Evolutionary conservation across 2,329 filamentous ascomycete species (phyloP).

Genomic region (Anthostomella pinea): DNA sequence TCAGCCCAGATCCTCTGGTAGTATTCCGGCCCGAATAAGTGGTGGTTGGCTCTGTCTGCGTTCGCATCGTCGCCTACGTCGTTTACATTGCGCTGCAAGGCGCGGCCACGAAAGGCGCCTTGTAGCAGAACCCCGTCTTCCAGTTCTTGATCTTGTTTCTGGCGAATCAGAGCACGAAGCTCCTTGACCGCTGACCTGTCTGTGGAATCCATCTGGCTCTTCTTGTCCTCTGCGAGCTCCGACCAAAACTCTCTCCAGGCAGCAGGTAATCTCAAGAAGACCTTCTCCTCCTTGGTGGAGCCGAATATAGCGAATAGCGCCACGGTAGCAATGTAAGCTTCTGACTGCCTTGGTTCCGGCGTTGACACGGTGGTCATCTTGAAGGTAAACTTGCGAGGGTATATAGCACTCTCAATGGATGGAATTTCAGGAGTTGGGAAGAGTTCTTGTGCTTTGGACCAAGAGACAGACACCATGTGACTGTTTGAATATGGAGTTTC

Average conservation of each 20-base stretch:
- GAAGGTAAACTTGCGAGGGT: slow-evolving; percentile 57
- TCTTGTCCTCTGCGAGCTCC: slow-evolving; percentile 71
- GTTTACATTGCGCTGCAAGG: slow-evolving; percentile 41
- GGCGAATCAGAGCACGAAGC: slow-evolving; percentile 67
- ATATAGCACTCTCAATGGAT: slow-evolving; percentile 44
- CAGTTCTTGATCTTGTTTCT: slow-evolving; percentile 65
- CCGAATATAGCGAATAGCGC: slow-evolving; percentile 81
- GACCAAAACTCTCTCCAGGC: slow-evolving; percentile 84
- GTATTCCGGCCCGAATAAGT: slow-evolving; percentile 42
- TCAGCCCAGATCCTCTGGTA: slow-evolving; percentile 59
- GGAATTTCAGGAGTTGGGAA: slow-evolving; percentile 36
- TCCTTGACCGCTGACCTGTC: slow-evolving; percentile 68
- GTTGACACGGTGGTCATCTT: slow-evolving; percentile 75
- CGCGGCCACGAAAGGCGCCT: slow-evolving; percentile 68
- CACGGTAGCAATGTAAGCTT: slow-evolving; percentile 78
- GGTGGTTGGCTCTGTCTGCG: slow-evolving; percentile 42
- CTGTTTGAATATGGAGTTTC: slow-evolving; percentile 72
- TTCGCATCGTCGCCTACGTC: slow-evolving; percentile 49
- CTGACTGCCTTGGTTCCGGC: slow-evolving; percentile 75
- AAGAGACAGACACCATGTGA: slow-evolving; percentile 70
- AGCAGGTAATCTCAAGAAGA: slow-evolving; percentile 72
- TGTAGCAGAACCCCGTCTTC: slow-evolving; percentile 74
- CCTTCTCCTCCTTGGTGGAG: slow-evolving; percentile 78
- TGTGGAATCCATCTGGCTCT: slow-evolving; percentile 63
- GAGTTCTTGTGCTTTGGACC: slow-evolving; percentile 70